Conservation (phyloP, 2,329 filamentous ascomycete genomes). For the Aspergillus tamarii region DNA sequence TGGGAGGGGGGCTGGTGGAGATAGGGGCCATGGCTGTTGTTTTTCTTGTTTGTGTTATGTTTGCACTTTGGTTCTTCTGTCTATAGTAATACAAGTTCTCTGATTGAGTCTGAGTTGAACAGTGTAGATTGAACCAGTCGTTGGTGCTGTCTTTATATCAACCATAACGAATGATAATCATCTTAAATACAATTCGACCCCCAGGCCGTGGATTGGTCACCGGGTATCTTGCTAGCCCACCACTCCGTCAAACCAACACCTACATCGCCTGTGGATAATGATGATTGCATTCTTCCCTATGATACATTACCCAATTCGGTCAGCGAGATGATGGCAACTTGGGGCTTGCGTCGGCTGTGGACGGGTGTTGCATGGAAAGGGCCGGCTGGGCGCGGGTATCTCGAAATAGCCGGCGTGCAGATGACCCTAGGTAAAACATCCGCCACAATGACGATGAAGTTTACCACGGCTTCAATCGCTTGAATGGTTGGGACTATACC, state of each 20-base stretch:
- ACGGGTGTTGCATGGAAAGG: conserved; percentile 15
- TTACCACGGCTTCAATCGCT: not conserved
- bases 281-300: not conserved
- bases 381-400: conserved; percentile 23
- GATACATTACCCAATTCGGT: not conserved
- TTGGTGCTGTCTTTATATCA: not conserved
- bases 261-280: not conserved
- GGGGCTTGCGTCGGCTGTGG: conserved; percentile 17
- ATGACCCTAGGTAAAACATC: not conserved
- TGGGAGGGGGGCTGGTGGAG: conserved; percentile 29
- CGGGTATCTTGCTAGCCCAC: conserved; percentile 7
- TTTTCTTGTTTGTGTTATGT: not conserved
- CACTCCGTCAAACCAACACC: not conserved
- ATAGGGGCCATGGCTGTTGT: conserved; percentile 34
- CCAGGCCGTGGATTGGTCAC: not conserved
- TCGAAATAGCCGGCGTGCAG: conserved; percentile 16
- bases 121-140: not conserved
- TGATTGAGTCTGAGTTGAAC: not conserved
- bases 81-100: not conserved
- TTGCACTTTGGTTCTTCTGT: not conserved
- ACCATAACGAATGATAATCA: not conserved
- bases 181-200: not conserved
- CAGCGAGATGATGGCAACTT: not conserved
- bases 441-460: not conserved
- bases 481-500: not conserved